Evolutionary conservation across 805 yeast genomes (phyloP), one percentile per base, ranked within the genome.

Genomic region (Metschnikowia gruessii): DNA sequence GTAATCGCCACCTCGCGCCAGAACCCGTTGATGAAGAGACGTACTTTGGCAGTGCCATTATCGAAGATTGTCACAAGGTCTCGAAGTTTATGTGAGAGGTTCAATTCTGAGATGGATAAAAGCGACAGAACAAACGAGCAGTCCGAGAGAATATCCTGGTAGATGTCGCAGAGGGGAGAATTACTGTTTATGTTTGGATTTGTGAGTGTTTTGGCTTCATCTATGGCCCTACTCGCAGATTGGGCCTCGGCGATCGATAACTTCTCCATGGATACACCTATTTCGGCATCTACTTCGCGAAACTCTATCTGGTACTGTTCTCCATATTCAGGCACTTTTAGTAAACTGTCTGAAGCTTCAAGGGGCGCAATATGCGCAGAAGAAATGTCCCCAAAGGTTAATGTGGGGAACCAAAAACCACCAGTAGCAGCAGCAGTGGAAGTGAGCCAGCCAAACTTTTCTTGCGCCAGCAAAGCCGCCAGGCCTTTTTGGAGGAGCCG

Each of bases 91-190:
- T 12, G 37, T 16, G 63, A 61, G 35, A 48, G 32, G 0, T 52
- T 50, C 33, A 37, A 29, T 11, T 50, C 50, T 1, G 69, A 58
- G 1, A 82, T 63, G 1, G 87, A 77, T 13, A 85, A 65, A 13
- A 87, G 57, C 0, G 91, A 72, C 2, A 90, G 81, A 3, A 87
- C 87, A 58, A 87, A 80, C 0, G 95, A 86, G 63, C 95, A 88
- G 61, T 87, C 83, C 8, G 80, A 69, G n/a, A 79, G 57, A 1
- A 66, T 51, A 46, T 78, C 82, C 54, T 81, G 85, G 55, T 68
- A 73, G 11, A 80, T 42, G 29, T 55, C 52, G n/a, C n/a, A n/a
- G n/a, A n/a, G 24, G 24, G 24, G 24, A 21, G 8, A 21, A 4
- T 21, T 21, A 5, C 24, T 8, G 24, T 21, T 5, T 21, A 21